Percentiles rank a stretch among this genome's conserved stretches.
Conservation (phyloP, 2,329 filamentous ascomycete species). For the Lachnellula hyalina region DNA sequence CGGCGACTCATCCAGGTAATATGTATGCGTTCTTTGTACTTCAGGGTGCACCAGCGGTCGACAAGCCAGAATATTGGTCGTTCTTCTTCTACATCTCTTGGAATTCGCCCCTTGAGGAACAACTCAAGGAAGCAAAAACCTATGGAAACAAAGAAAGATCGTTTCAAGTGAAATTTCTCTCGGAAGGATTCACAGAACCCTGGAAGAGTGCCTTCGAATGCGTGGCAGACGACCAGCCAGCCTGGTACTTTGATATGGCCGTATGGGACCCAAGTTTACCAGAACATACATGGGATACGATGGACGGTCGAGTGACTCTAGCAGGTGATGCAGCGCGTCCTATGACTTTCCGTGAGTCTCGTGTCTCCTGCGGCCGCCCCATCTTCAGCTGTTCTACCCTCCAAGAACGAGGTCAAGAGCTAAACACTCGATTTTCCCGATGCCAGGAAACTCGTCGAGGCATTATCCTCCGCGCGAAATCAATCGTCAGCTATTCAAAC, state of each 20-base stretch:
- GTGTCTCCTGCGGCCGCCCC: not conserved
- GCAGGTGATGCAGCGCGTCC: slow-evolving; percentile 33
- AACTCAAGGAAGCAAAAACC: slow-evolving; percentile 32
- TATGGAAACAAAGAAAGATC: slow-evolving; percentile 35
- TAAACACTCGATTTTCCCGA: slow-evolving; percentile 44
- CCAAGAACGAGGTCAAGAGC: slow-evolving; percentile 44
- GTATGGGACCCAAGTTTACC: slow-evolving; percentile 32
- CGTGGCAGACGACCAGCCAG: slow-evolving; percentile 29
- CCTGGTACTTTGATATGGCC: slow-evolving; percentile 28
- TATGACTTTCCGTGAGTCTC: slow-evolving; percentile 32
- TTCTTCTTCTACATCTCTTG: slow-evolving; percentile 47
- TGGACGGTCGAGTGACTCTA: slow-evolving; percentile 30
- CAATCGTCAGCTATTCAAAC: slow-evolving; percentile 31
- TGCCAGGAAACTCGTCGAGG: slow-evolving; percentile 33
- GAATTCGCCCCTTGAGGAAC: slow-evolving; percentile 35
- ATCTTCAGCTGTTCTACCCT: not conserved
- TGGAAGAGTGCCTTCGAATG: slow-evolving; percentile 38
- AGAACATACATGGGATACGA: slow-evolving; percentile 30
- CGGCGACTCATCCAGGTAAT: slow-evolving; percentile 38
- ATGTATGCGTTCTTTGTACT: slow-evolving; percentile 42
- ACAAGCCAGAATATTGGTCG: slow-evolving; percentile 37
- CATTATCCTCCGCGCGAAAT: slow-evolving; percentile 7
- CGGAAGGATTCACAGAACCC: slow-evolving; percentile 37
- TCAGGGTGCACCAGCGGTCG: slow-evolving; percentile 35
- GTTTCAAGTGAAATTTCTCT: slow-evolving; percentile 36